Evolutionary conservation across 352 stramenopile species (phyloP).

Genomic region (Globisporangium solare): DNA sequence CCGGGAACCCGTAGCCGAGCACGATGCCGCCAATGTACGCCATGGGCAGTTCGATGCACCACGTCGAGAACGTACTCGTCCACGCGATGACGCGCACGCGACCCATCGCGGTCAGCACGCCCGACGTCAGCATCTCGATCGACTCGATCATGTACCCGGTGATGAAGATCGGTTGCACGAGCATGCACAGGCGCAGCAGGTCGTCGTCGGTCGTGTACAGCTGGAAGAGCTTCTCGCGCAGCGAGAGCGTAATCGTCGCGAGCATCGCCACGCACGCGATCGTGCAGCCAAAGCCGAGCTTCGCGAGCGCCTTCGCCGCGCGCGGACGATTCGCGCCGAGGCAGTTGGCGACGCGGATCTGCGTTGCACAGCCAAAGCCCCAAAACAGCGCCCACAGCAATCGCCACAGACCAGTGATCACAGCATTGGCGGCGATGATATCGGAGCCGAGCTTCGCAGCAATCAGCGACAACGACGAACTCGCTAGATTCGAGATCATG

Average conservation of each 20-base stretch:
- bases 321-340: constrained; percentile 15
- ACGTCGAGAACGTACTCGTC: constrained; percentile 49
- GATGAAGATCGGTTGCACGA: constrained; percentile 55
- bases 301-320: constrained; percentile 11
- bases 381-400: constrained; percentile 63
- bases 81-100: constrained; percentile 46
- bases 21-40: constrained; percentile 48
- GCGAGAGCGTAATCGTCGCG: constrained; percentile 20
- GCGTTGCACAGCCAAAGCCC: constrained; percentile 19
- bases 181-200: constrained; percentile 44
- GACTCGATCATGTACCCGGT: constrained; percentile 55
- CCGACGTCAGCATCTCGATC: constrained; percentile 43
- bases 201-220: constrained; percentile 55
- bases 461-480: constrained; percentile 32
- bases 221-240: constrained; percentile 46
- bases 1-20: constrained; percentile 38
- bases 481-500: constrained; percentile 31
- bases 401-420: constrained; percentile 56
- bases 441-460: constrained; percentile 35
- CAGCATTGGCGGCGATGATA: constrained; percentile 34
- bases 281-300: constrained; percentile 1
- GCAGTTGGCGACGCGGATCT: constrained; percentile 20
- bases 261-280: constrained; percentile 5
- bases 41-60: constrained; percentile 51
- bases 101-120: constrained; percentile 48